Evolutionary conservation across 2,329 filamentous ascomycete genomes (phyloP), one percentile per base, ranked within the genome.

Genomic region (Pseudogymnoascus verrucosus): DNA sequence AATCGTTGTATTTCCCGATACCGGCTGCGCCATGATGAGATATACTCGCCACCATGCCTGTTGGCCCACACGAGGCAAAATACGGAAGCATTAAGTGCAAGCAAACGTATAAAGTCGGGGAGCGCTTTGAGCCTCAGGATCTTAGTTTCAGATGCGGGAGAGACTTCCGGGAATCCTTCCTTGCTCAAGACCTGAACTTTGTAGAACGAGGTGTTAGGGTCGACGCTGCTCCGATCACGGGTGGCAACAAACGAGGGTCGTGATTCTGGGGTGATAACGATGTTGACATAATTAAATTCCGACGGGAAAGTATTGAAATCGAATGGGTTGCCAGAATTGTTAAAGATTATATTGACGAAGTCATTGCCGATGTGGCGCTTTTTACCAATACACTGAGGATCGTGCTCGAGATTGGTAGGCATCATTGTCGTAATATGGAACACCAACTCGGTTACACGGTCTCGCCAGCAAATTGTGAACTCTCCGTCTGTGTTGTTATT

Each of bases 401-500:
- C 92, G 31, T 85, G 82, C 62, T 91, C 86, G 12, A 88, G 78
- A 72, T 96, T 84, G 8, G 91, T 96, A 1, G 95, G 95, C 95
- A 99, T 99, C 82, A 98, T 92, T 3, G 93, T 99, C 4, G 90
- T 91, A 63, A 98, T 88, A 73, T 98, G 95, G 76, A 96, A 99
- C 31, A 98, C 89, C 51, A 99, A 90, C 74, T 98, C 95, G 4
- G 93, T 95, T 64, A 97, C 91, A 47, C 93, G 85, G 74, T 98
- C 95, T 65, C 93, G 89, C 93, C 95, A 99, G 71, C 91, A 93
- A 72, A 93, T 93, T 0, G 93, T 91, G 74, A 89, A 91, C 71
- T 93, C 85, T 34, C 95, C 95, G 74, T 99, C 95, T 1, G 82
- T 81, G 70, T 93, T 88, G 68, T 87, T 84, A 66, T 86, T 82